Base-by-base conservation (phyloP, 495 filamentous ascomycete genomes). In the Thermothielavioides terrestris region DNA sequence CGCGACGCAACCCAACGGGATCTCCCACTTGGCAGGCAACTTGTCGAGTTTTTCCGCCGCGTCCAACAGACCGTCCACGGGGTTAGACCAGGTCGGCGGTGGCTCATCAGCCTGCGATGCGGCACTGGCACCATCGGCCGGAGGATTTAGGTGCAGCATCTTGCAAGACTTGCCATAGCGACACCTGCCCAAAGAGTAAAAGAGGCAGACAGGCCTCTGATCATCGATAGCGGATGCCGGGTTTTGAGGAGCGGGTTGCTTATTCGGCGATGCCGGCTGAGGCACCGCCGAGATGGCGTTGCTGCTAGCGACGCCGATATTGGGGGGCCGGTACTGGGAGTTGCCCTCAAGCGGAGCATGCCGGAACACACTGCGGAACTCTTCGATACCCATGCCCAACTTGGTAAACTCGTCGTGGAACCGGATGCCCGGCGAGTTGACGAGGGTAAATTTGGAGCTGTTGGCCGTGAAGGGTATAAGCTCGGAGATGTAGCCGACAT, bases 401-500 rank as follows among this genome's bases (percentile, higher is more conserved):
- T 55, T 57, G n/a, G 31, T 30, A n/a, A 61, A 64, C 15, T 64
- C 58, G 7, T 64, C 53, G 30, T 64, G 61, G 34, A 64, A 64
- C 14, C 51, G 53, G 25, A 44, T 41, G 18, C 21, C 45, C 0
- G 68, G 63, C 15, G 68, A 62, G 54, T 71, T 71, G 35, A 84
- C 59, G 12, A 83, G 68, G 6, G 78, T 80, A 42, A 83, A 72
- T 20, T 74, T 71, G 17, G 42, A 54, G 32, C 64, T 55, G 42
- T 61, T 64, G 4, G 54, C 59, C 43, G 42, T 54, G 51, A 77
- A 77, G 4, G 72, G 75, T 1, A 72, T 75, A 12, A 86, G 54
- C 31, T 78, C 63, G 12, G 75, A 72, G 15, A 77, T 62, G 62
- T 83, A 84, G 28, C 75, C 75, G 12, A 68, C 68, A 50, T 86